phyloP scores from a whole-genome alignment of 2,329 filamentous ascomycete species.

The Mycosphaerella sp. region DNA sequence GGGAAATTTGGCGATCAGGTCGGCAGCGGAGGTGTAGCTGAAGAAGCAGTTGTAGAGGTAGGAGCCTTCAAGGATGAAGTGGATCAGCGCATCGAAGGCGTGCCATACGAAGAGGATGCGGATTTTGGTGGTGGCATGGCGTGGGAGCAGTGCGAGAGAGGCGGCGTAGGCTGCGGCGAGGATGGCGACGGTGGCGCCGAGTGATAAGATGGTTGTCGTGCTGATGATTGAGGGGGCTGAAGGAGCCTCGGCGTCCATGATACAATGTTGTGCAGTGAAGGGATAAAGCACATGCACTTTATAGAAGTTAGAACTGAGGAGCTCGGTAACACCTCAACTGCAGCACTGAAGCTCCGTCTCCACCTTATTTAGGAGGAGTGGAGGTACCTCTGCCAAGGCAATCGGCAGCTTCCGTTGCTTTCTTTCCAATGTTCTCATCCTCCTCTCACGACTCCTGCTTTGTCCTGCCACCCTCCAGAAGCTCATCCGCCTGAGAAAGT shows the following conservation, averaged over 20 bases:
- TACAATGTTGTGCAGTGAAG: background rate
- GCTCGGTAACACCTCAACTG: too few relatives aligned
- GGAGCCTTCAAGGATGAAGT: conserved; percentile 83
- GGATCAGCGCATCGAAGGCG: conserved; percentile 83
- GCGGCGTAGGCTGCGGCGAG: conserved; percentile 49
- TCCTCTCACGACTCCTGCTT: too few relatives aligned
- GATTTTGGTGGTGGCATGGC: conserved; percentile 47
- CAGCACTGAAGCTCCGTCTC: too few relatives aligned
- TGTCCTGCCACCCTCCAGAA: too few relatives aligned
- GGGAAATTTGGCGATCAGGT: background rate
- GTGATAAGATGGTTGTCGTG: conserved; percentile 49
- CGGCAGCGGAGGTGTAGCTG: conserved; percentile 46
- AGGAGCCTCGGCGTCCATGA: conserved; percentile 5
- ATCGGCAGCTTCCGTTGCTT: too few relatives aligned
- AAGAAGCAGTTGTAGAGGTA: conserved; percentile 96
- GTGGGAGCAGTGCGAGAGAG: conserved; percentile 48
- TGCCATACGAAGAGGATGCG: conserved; percentile 92
- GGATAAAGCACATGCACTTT: too few relatives aligned
- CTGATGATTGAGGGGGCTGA: conserved; percentile 35
- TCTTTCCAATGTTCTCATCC: too few relatives aligned
- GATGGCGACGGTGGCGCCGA: conserved; percentile 50
- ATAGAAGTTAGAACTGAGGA: too few relatives aligned
- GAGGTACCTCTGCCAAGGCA: too few relatives aligned
- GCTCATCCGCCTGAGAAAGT: too few relatives aligned
- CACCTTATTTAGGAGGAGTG: too few relatives aligned